These are phyloP conservation scores for Neurospora cerealis DNA, from an alignment of 495 filamentous ascomycete species.

Conservation along the genomic window DNA sequence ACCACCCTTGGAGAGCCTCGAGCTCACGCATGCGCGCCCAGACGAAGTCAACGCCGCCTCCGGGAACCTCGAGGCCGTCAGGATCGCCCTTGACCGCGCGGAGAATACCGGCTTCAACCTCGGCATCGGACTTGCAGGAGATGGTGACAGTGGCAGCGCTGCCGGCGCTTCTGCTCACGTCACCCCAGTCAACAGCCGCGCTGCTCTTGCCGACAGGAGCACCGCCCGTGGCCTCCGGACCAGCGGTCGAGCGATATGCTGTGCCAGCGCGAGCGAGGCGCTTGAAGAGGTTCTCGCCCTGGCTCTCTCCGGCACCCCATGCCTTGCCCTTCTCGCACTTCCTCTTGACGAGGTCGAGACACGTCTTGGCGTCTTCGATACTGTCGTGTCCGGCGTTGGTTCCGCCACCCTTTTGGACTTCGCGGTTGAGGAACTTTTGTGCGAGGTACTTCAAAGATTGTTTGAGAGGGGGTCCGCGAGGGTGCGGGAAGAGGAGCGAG, in stretches of 20 bases:
- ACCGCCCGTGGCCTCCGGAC: slow-evolving; percentile 35
- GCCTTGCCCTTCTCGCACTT: slow-evolving; percentile 85
- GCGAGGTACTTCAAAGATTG: slow-evolving; percentile 81
- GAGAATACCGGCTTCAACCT: slow-evolving; percentile 60
- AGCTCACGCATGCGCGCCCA: slow-evolving; percentile 84
- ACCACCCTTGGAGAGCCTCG: slow-evolving; percentile 75
- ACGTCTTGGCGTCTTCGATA: slow-evolving; percentile 82
- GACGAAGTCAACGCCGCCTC: slow-evolving; percentile 71
- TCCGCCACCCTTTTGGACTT: slow-evolving; percentile 69
- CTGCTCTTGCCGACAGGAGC: slow-evolving; percentile 51
- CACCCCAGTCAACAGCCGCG: slow-evolving; percentile 84
- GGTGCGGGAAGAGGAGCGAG: slow-evolving; percentile 63
- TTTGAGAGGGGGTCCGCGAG: slow-evolving; percentile 35
- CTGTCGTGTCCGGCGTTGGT: slow-evolving; percentile 66
- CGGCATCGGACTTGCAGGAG: slow-evolving; percentile 63
- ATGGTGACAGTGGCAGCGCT: slow-evolving; percentile 60
- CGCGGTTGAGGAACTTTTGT: slow-evolving; percentile 66
- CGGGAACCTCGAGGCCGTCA: slow-evolving; percentile 50
- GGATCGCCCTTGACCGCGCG: slow-evolving; percentile 59
- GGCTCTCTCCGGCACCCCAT: slow-evolving; percentile 69
- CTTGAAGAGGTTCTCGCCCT: slow-evolving; percentile 78
- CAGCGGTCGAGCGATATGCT: slow-evolving; percentile 42
- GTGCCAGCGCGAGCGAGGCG: slow-evolving; percentile 53
- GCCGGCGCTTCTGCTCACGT: slow-evolving; percentile 63
- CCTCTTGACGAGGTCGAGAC: slow-evolving; percentile 83